phyloP scores from a whole-genome alignment of 2,329 filamentous ascomycete genomes.

The Diaporthe capsici region DNA sequence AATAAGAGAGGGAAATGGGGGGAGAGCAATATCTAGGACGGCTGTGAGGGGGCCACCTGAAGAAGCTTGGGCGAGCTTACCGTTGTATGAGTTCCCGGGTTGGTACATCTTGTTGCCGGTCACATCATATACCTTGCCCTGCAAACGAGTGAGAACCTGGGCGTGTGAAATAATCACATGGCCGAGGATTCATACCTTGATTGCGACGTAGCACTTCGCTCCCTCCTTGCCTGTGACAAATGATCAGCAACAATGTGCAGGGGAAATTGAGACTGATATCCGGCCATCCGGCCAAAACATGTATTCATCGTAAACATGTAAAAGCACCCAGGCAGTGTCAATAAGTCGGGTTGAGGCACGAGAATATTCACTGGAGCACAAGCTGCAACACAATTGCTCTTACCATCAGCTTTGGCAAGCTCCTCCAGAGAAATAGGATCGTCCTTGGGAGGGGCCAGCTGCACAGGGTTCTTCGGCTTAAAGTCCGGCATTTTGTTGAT shows the following conservation, averaged over 20 bases:
- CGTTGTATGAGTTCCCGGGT: constrained; percentile 85
- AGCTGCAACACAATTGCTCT: constrained; percentile 48
- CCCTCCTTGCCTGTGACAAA: constrained; percentile 71
- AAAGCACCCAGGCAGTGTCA: background rate
- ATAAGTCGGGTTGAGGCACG: background rate
- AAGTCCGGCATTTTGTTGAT: constrained; percentile 72
- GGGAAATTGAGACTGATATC: background rate
- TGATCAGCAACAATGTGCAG: background rate
- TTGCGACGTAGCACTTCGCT: constrained; percentile 76
- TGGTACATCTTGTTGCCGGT: constrained; percentile 90
- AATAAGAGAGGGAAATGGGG: background rate
- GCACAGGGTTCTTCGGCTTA: constrained; percentile 82
- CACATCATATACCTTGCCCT: constrained; percentile 97
- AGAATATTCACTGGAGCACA: background rate
- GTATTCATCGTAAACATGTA: background rate
- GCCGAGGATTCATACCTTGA: constrained; percentile 70
- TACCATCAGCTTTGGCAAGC: constrained; percentile 87
- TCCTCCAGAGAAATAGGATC: constrained; percentile 87
- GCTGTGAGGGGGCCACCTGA: background rate
- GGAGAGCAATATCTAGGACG: background rate
- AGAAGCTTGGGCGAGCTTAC: constrained; percentile 67
- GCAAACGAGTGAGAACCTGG: constrained; percentile 54
- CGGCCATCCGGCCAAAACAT: background rate
- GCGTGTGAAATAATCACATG: constrained; percentile 58
- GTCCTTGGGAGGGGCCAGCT: constrained; percentile 86